Conservation (phyloP, 768 basidiomycete species). For the Lyophyllum decastes region DNA sequence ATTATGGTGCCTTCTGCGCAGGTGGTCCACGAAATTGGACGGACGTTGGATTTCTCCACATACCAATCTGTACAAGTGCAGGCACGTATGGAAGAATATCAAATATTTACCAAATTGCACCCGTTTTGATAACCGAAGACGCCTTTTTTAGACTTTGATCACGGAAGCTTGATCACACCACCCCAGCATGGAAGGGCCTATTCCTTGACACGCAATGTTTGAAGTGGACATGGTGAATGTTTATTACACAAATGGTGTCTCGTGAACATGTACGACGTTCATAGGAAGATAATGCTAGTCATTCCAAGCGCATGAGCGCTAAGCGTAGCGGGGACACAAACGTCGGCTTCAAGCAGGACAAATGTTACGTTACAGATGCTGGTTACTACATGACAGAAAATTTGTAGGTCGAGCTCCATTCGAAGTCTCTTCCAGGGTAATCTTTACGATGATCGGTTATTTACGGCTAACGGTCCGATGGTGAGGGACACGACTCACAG, state of each 20-base stretch:
- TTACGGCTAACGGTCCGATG: neutral
- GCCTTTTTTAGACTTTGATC: neutral
- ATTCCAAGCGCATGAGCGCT: neutral
- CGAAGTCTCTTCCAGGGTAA: conserved; percentile 40
- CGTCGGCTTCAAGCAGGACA: neutral
- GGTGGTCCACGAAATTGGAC: neutral
- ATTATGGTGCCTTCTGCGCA: neutral
- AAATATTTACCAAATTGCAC: neutral
- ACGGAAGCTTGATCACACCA: neutral
- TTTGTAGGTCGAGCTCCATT: conserved; percentile 49
- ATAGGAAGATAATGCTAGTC: neutral
- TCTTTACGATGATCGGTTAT: conserved; percentile 26
- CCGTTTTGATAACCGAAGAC: neutral
- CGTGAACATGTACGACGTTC: neutral
- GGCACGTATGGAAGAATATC: neutral
- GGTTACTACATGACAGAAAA: conserved; percentile 36
- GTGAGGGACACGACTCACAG: conserved; percentile 33
- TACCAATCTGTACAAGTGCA: neutral
- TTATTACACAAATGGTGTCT: neutral
- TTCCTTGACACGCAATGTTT: neutral
- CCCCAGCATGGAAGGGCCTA: neutral
- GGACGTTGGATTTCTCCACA: too few species aligned
- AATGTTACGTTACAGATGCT: neutral
- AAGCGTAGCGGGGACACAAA: neutral
- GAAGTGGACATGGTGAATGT: neutral